Evolutionary conservation across 2,329 filamentous ascomycete species (phyloP), one percentile per base, ranked within the genome.

Genomic region (Huntiella abstrusa): DNA sequence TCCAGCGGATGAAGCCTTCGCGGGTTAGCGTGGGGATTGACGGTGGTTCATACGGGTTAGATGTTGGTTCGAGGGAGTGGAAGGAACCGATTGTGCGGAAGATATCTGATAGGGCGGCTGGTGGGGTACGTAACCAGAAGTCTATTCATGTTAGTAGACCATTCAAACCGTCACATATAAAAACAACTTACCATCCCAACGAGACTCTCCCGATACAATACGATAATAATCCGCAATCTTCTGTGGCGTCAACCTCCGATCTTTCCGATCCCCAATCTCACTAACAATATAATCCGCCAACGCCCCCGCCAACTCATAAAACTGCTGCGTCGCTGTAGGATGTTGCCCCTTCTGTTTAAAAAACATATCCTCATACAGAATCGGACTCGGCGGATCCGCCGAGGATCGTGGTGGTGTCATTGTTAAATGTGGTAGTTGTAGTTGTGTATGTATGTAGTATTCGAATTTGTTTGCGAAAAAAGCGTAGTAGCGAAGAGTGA

Each of bases 21-120:
- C 72, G 68, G 33, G 88, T 92, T 47, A 98, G 65, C 11, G 86
- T 83, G 0, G 91, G 91, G 37, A 95, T 72, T 0, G 73, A 77
- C 0, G 88, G 91, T 1, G 77, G 67, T 3, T 71, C 72, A 58
- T 83, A 95, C 52, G 83, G 74, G 54, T 78, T 71, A 35, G 75
- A 72, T 41, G 75, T 74, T 1, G 84, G 84, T 54, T 92, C 83
- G 22, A 96, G 69, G 43, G 77, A 78, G 62, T 96, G 88, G 55
- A 86, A 82, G 59, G 88, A 95, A 54, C 88, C 91, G 44, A 93
- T 75, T 5, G 83, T 83, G 56, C 85, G 82, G 69, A 92, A 96
- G 53, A 95, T 91, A 63, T 85, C 92, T 22, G 87, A 91, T 52
- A 98, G 77, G 38, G 80, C 79, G 34, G 75, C 66, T 50, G 78